Evolutionary conservation across 768 basidiomycete species (phyloP), one percentile per base, ranked within the genome.

Genomic region (Kondoa subrosea): DNA sequence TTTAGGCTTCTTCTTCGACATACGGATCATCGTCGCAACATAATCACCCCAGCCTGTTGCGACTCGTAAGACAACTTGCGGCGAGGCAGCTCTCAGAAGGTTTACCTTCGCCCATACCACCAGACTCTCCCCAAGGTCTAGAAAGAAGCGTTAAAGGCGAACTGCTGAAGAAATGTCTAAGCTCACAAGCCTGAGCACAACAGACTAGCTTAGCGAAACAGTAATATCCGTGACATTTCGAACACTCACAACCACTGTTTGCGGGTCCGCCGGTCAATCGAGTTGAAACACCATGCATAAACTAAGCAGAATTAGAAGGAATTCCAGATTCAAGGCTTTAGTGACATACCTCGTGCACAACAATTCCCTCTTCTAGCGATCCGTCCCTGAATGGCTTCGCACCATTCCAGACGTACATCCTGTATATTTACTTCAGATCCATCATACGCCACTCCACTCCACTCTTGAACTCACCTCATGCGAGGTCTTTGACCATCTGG

Each of bases 281-380:
- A 1, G 91, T 99, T 75, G 88, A 90, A 61, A 96, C 79, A 69
- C 93, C 93, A 77, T 99, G 93, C 64, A 82, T 79, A 71, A 87
- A 75, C 77, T n/a, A n/a, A n/a, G n/a, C n/a, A n/a, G n/a, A n/a
- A n/a, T n/a, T n/a, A n/a, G n/a, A n/a, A n/a, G n/a, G n/a, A n/a
- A n/a, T n/a, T n/a, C n/a, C n/a, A n/a, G n/a, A n/a, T n/a, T n/a
- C n/a, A n/a, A n/a, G n/a, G n/a, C n/a, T n/a, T n/a, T n/a, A n/a
- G n/a, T n/a, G n/a, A n/a, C n/a, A n/a, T n/a, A n/a, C n/a, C n/a
- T 92, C 89, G 77, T 91, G 90, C 34, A 73, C 69, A 58, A 73
- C 91, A 68, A 99, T 97, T 34, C 92, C 93, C 56, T 90, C 89
- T 77, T 99, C 93, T 50, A 96, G 81, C 73, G 95, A 91, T 30